phyloP scores from a whole-genome alignment of 495 filamentous ascomycete genomes.

The Hypoxylon intermedium region DNA sequence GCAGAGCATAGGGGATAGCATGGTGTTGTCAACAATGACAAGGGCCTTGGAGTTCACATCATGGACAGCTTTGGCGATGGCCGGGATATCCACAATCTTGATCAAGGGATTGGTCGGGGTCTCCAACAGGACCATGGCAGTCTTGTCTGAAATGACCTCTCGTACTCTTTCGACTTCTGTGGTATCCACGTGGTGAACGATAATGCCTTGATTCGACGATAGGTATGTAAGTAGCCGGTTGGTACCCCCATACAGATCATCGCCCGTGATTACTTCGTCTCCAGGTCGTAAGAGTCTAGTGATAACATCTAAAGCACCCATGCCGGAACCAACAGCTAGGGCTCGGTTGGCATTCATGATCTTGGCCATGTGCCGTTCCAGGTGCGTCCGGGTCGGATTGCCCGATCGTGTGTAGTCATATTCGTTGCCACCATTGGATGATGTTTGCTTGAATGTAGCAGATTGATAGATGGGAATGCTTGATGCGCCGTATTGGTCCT shows the following conservation, averaged over 20 bases:
- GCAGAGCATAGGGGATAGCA: conserved; percentile 91
- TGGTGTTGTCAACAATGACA: conserved; percentile 95
- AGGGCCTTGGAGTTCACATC: conserved; percentile 79
- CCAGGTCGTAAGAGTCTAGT: conserved; percentile 91
- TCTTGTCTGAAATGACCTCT: conserved; percentile 75
- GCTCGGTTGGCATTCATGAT: conserved; percentile 95
- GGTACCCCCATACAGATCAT: conserved; percentile 96
- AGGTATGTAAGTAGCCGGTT: conserved; percentile 93
- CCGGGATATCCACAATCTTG: conserved; percentile 91
- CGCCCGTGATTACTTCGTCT: conserved; percentile 95
- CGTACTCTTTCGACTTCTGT: conserved; percentile 73
- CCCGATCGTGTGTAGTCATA: conserved; percentile 99
- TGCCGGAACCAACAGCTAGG: conserved; percentile 91
- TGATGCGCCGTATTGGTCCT: conserved; percentile 93
- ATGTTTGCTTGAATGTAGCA: conserved; percentile 95
- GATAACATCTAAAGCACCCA: conserved; percentile 97
- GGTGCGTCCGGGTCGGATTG: conserved; percentile 93
- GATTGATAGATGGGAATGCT: conserved; percentile 98
- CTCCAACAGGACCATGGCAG: conserved; percentile 94
- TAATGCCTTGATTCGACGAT: conserved; percentile 81
- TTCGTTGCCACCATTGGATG: conserved; percentile 75
- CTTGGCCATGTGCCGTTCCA: conserved; percentile 96
- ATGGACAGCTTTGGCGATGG: conserved; percentile 77
- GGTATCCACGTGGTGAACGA: conserved; percentile 96
- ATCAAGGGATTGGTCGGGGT: conserved; percentile 97